phyloP scores from a whole-genome alignment of 2,329 filamentous ascomycete species.

The Talaromyces atroroseus region DNA sequence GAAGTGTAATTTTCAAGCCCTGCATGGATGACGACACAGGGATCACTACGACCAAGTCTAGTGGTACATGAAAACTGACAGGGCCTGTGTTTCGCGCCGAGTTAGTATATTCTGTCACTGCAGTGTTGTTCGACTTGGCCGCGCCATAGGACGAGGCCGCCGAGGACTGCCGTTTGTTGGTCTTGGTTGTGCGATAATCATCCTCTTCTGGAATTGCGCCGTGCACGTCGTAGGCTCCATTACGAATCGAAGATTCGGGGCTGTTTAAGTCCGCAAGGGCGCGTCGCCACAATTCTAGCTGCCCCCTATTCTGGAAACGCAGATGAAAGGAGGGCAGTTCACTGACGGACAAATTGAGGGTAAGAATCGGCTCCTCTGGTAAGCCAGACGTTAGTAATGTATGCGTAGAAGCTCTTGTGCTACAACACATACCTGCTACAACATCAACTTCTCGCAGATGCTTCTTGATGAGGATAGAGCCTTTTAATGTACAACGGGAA shows the following conservation, averaged over 20 bases:
- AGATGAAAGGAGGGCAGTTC: constrained; percentile 94
- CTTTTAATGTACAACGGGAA: constrained; percentile 82
- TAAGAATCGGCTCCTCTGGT: constrained; percentile 73
- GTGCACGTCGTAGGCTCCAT: constrained; percentile 73
- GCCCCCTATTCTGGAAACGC: constrained; percentile 70
- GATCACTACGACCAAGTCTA: constrained; percentile 94
- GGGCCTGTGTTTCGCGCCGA: constrained; percentile 47
- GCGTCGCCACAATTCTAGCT: constrained; percentile 86
- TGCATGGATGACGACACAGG: constrained; percentile 98
- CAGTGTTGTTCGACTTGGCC: constrained; percentile 75
- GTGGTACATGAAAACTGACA: constrained; percentile 71
- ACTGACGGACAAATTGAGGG: constrained; percentile 80
- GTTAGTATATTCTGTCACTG: constrained; percentile 85
- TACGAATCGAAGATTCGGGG: constrained; percentile 56
- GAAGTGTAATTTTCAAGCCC: constrained; percentile 93
- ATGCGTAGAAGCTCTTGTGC: neutral
- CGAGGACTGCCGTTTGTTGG: constrained; percentile 68
- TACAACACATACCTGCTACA: constrained; percentile 36
- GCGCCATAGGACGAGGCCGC: constrained; percentile 76
- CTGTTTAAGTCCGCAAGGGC: constrained; percentile 78
- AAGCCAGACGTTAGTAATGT: neutral
- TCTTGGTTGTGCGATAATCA: constrained; percentile 59
- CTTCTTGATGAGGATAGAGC: constrained; percentile 96
- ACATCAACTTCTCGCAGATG: constrained; percentile 86
- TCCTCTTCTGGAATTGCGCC: constrained; percentile 83